phyloP scores from a whole-genome alignment of 331 rosid species.

The Stylosanthes scabra region DNA sequence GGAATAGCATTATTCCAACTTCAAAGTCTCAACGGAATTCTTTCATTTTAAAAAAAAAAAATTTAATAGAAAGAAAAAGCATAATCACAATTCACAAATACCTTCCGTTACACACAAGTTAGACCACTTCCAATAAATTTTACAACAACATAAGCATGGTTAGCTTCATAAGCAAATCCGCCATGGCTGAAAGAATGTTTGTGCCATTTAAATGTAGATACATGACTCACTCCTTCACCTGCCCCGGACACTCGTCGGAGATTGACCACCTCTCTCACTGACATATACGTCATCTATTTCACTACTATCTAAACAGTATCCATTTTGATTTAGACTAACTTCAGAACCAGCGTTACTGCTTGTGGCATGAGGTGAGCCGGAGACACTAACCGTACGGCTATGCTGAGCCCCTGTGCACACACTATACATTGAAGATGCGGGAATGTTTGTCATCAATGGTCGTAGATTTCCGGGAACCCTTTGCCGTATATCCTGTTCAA shows the following conservation, averaged over 20 bases:
- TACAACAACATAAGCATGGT: constrained; percentile 42
- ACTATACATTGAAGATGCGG: constrained; percentile 94
- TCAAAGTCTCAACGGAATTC: no score
- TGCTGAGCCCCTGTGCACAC: constrained; percentile 82
- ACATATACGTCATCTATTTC: constrained; percentile 78
- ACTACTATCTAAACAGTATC: constrained; percentile 70
- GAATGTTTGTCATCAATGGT: constrained; percentile 93
- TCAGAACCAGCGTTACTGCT: constrained; percentile 98
- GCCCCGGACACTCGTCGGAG: constrained; percentile 63
- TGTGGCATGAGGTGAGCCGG: constrained; percentile 95
- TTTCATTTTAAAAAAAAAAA: background rate
- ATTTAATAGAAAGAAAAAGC: no score
- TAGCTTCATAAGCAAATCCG: constrained; percentile 43
- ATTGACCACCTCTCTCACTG: constrained; percentile 78
- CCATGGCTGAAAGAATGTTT: constrained; percentile 35
- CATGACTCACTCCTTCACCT: constrained; percentile 53
- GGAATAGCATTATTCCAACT: no score
- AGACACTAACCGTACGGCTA: constrained; percentile 73
- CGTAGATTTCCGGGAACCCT: constrained; percentile 82
- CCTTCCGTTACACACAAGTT: constrained; percentile 47
- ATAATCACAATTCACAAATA: constrained; percentile 56
- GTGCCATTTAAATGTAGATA: constrained; percentile 28
- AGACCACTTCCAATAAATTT: constrained; percentile 54
- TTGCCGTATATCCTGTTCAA: constrained; percentile 88
- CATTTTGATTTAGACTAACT: constrained; percentile 88